Base-by-base conservation (phyloP, 495 filamentous ascomycete genomes). In the Trichocladium uniseriatum region DNA sequence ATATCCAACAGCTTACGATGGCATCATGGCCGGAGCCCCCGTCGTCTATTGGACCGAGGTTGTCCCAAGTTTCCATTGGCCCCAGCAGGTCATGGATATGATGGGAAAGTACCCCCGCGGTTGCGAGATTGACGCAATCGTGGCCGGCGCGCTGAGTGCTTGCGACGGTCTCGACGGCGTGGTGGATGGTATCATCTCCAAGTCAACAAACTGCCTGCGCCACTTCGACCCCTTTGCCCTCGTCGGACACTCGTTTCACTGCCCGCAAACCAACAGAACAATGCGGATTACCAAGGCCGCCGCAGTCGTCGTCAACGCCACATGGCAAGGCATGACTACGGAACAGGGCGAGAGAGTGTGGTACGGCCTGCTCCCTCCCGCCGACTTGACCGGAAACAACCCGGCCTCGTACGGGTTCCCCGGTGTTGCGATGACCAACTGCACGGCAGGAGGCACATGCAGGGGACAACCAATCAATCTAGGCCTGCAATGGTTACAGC, bases 101-200 rank as follows among this genome's bases (percentile, higher is more conserved):
- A 13, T 63, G 15, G 38, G 43, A 1, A 24, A 31, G 5, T 59
- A 61, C 48, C 62, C 65, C 2, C 34, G 48, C 13, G 28, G 43
- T 1, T 72, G 69, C 39, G 63, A 68, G 49, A 8, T 73, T 1
- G 60, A 69, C 27, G 53, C 58, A 10, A 48, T 72, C 16, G 54
- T 53, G 0, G 27, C 46, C 2, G 57, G 58, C 1, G 66, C 65
- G 1, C 54, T 69, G 11, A 20, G 31, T 8, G 58, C 49, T 6
- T 74, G 72, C 40, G 72, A 75, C 51, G 52, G 38, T 1, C 41
- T 58, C 19, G 72, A 74, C 43, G 69, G 63, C 2, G 39, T 69
- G 2, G 32, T 65, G 2, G 69, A 72, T 42, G 64, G 62, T 15
- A 55, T 70, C 22, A 58, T 70, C 4, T 43, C 53, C 5, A 47